phyloP scores from a whole-genome alignment of 2,329 filamentous ascomycete genomes.

The Colletotrichum brevisporum region DNA sequence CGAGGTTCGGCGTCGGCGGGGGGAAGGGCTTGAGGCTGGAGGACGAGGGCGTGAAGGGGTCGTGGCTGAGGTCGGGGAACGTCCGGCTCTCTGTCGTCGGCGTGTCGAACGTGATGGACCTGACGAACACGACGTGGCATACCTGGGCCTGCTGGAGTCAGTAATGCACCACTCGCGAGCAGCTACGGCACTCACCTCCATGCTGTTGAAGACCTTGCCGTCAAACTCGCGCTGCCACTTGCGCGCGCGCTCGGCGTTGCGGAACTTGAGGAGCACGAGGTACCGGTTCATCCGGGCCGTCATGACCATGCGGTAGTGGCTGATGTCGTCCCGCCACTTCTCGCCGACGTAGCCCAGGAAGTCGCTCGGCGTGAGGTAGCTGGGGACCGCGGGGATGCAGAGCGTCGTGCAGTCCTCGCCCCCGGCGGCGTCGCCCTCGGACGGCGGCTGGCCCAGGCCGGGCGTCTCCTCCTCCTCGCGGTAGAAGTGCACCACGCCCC shows the following conservation, averaged over 20 bases:
- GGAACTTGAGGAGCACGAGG: slow-evolving; percentile 95
- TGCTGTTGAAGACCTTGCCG: slow-evolving; percentile 91
- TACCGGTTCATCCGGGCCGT: slow-evolving; percentile 92
- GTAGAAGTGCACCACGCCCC: slow-evolving; percentile 95
- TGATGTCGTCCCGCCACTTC: slow-evolving; percentile 86
- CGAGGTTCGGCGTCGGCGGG: slow-evolving; percentile 82
- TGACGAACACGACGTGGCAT: slow-evolving; percentile 95
- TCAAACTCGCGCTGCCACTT: slow-evolving; percentile 91
- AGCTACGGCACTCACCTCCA: slow-evolving; percentile 75
- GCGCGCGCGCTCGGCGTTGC: slow-evolving; percentile 79
- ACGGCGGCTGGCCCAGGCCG: slow-evolving; percentile 57
- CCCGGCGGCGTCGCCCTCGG: slow-evolving; percentile 48
- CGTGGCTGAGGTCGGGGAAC: slow-evolving; percentile 72
- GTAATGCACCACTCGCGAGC: not conserved
- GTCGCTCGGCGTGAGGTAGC: slow-evolving; percentile 91
- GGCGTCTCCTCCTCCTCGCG: slow-evolving; percentile 84
- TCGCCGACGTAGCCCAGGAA: slow-evolving; percentile 94
- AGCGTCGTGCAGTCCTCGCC: slow-evolving; percentile 85
- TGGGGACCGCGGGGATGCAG: slow-evolving; percentile 94
- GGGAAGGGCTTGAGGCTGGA: slow-evolving; percentile 71
- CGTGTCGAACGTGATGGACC: slow-evolving; percentile 87
- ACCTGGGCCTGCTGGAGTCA: slow-evolving; percentile 77
- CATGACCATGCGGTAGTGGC: slow-evolving; percentile 94
- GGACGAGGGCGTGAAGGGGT: slow-evolving; percentile 72
- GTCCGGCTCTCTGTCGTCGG: slow-evolving; percentile 63